Base-by-base conservation (phyloP, 1,284 basidiomycete species). In the Cyathus olla region DNA sequence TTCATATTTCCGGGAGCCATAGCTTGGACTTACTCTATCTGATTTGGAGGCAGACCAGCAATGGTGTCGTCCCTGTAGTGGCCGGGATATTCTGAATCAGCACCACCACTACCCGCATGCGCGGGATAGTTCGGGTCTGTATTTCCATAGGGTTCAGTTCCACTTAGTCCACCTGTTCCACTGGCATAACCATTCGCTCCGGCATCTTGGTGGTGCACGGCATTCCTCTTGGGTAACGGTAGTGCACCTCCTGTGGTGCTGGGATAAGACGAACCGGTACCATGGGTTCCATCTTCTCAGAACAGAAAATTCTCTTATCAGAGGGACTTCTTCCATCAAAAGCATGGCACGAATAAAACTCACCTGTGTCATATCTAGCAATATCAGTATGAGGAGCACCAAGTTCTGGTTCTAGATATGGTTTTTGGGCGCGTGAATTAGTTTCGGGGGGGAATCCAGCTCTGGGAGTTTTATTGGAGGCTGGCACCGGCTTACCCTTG, bases 61-160 rank as follows among this genome's bases (percentile, higher is more conserved):
- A 71, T 62, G 15, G 68, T 70, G 39, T 74, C 70, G 56, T 73
- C 72, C 19, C 72, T 66, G 58, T 72, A 70, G 60, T 73, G 69
- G 29, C 47, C 57, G 15, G 69, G 67, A 49, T 66, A 64, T 29
- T 8, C 15, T 26, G 46, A 11, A 13, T 27, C 47, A 9, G n/a
- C 28, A 10, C 24, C 47, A 49, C 13, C 8, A 13, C 15, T 27
- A 29, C 47, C 27, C 8, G 11, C 22, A 26, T 26, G n/a, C 10
- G 47, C 47, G 13, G 47, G n/a, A 24, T 27, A 49, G 22, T 24
- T 49, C n/a, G 24, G 22, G 22, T 49, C n/a, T 6, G 13, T 11
- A 26, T 21, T 21, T 47, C 15, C 47, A 22, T 19, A 26, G 6
- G 47, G 15, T 13, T n/a, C 47, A 13, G 47, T 17, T 13, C 47